Evolutionary conservation across 306 rosid species (phyloP).

Genomic region (Cicer bijugum): DNA sequence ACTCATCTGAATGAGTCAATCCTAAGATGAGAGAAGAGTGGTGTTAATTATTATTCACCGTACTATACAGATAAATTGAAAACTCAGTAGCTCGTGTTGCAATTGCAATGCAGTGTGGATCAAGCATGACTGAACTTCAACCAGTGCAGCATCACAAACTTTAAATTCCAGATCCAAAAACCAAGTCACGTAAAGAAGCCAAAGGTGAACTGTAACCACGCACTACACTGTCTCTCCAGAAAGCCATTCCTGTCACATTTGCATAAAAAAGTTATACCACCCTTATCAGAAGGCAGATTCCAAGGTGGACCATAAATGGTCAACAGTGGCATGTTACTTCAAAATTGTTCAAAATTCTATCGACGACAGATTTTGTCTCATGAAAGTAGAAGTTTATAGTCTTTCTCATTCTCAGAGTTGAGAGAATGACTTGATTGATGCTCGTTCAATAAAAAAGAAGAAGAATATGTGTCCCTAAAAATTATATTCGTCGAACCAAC

Average conservation of each 20-base stretch:
- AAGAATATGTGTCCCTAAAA: no score
- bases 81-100: neutral
- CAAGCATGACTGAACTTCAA: conserved; percentile 22
- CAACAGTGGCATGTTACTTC: no score
- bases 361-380: no score
- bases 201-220: conserved; percentile 55
- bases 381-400: no score
- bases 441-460: no score
- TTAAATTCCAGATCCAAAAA: conserved; percentile 45
- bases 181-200: conserved; percentile 49
- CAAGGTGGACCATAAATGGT: no score
- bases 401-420: no score
- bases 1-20: conserved; percentile 17
- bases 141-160: conserved; percentile 23
- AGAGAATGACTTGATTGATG: no score
- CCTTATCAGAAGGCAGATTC: no score
- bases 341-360: no score
- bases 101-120: conserved; percentile 6
- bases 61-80: conserved; percentile 6
- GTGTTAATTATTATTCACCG: conserved; percentile 22
- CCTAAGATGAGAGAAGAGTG: conserved; percentile 14
- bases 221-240: conserved; percentile 58
- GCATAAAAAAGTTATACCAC: conserved; percentile 5
- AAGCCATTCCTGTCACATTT: conserved; percentile 47
- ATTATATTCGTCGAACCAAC: no score